Percentiles rank a stretch among this genome's conserved stretches.
Conservation (phyloP, 208 protist genomes). For the Trypanosoma conorhini region DNA sequence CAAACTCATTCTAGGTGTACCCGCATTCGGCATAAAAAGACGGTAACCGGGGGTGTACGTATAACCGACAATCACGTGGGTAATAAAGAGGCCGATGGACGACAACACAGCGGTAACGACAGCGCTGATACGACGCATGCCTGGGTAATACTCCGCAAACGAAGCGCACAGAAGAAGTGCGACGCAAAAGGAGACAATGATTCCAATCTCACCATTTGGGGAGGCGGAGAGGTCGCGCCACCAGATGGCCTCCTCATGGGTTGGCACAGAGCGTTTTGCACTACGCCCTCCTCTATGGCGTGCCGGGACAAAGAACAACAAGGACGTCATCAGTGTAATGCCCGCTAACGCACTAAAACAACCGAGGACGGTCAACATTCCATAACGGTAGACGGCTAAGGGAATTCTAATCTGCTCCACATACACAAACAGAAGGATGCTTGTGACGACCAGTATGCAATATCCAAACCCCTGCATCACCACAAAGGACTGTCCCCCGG, state of each 20-base stretch:
- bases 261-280: neutral
- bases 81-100: constrained; percentile 24
- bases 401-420: constrained; percentile 6
- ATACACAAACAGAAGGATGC: constrained; percentile 41
- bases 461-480: constrained; percentile 69
- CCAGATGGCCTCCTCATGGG: constrained; percentile 12
- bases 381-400: constrained; percentile 38
- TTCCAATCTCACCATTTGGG: constrained; percentile 38
- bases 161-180: constrained; percentile 38
- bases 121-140: constrained; percentile 34
- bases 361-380: constrained; percentile 56
- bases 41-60: constrained; percentile 26
- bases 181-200: constrained; percentile 42
- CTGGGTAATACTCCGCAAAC: constrained; percentile 42
- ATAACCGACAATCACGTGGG: constrained; percentile 30
- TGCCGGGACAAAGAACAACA: constrained; percentile 56
- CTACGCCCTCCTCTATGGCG: neutral
- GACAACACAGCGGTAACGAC: constrained; percentile 33
- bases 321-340: constrained; percentile 53
- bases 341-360: constrained; percentile 40
- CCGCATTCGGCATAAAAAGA: constrained; percentile 28
- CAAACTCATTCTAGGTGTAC: constrained; percentile 32
- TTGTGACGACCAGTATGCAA: constrained; percentile 28
- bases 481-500: constrained; percentile 64
- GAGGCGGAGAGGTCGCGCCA: constrained; percentile 32